These are phyloP conservation scores for Senna tora DNA, from an alignment of 306 rosid genomes.

Conservation along the genomic window DNA sequence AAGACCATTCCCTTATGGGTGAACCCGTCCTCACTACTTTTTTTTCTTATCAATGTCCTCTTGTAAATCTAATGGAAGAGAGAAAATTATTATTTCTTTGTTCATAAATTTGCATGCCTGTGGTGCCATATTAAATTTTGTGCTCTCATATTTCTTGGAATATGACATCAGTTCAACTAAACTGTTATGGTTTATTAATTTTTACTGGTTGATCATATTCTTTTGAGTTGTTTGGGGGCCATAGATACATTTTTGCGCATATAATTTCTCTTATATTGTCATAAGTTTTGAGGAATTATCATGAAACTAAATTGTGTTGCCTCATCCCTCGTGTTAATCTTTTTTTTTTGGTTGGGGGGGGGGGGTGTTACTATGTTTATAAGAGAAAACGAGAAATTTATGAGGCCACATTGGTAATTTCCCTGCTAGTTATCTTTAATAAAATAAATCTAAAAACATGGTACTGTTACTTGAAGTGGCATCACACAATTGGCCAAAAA, in stretches of 20 bases:
- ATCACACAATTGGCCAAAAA: no score
- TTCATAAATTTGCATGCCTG: not conserved
- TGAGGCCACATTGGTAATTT: not conserved
- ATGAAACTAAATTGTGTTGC: not conserved
- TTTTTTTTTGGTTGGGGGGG: not conserved
- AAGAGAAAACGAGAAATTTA: not conserved
- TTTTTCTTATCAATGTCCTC: not conserved
- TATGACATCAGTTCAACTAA: not conserved
- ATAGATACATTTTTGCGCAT: no score
- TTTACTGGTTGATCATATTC: no score
- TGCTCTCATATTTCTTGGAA: not conserved
- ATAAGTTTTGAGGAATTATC: no score
- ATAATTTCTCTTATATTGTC: not conserved
- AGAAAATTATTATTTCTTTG: not conserved
- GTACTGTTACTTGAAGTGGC: no score
- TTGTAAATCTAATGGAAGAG: not conserved
- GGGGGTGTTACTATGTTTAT: not conserved
- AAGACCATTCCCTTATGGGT: not conserved
- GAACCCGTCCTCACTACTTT: not conserved
- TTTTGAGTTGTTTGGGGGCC: no score
- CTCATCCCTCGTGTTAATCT: not conserved
- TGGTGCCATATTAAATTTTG: not conserved
- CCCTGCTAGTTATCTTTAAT: not conserved
- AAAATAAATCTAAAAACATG: slow-evolving; percentile 11
- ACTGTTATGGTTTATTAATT: no score